A percentile compares a stretch with the other conserved stretches of the same genome.
phyloP scores from a whole-genome alignment of 1,139 yeast species.

The Yamadazyma pseudoaaseri region DNA sequence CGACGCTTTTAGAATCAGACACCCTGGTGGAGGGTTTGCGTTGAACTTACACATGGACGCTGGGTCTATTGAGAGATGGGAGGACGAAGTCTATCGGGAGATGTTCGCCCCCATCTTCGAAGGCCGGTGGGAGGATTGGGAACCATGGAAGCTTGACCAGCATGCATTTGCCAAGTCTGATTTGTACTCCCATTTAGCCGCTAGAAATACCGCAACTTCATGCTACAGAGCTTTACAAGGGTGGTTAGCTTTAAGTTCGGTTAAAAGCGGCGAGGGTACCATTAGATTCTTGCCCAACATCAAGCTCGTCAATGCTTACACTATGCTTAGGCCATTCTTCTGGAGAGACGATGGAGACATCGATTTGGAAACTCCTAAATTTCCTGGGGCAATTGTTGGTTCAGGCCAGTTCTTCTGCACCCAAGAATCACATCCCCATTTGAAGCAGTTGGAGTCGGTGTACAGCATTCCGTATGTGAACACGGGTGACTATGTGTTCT shows the following conservation, averaged over 20 bases:
- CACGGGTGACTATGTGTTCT: slow-evolving; percentile 45
- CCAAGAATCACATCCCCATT: slow-evolving; percentile 25
- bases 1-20: slow-evolving; percentile 40
- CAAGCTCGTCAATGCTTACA: slow-evolving; percentile 37
- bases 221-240: slow-evolving; percentile 49
- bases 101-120: slow-evolving; percentile 38
- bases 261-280: slow-evolving; percentile 44
- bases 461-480: slow-evolving; percentile 33
- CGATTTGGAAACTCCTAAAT: slow-evolving; percentile 22
- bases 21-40: slow-evolving; percentile 36
- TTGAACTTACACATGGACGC: slow-evolving; percentile 46
- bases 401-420: slow-evolving; percentile 21
- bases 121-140: slow-evolving; percentile 49
- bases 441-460: slow-evolving; percentile 24
- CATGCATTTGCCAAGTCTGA: slow-evolving; percentile 36
- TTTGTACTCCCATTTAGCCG: slow-evolving; percentile 24
- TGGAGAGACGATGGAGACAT: slow-evolving; percentile 28
- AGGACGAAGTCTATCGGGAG: slow-evolving; percentile 30
- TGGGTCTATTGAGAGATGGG: slow-evolving; percentile 44
- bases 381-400: slow-evolving; percentile 22
- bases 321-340: slow-evolving; percentile 46
- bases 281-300: slow-evolving; percentile 40
- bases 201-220: slow-evolving; percentile 33
- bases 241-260: slow-evolving; percentile 40
- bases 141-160: slow-evolving; percentile 39